phyloP scores from a whole-genome alignment of 1,284 basidiomycete genomes.

The Ustilago lituana region DNA sequence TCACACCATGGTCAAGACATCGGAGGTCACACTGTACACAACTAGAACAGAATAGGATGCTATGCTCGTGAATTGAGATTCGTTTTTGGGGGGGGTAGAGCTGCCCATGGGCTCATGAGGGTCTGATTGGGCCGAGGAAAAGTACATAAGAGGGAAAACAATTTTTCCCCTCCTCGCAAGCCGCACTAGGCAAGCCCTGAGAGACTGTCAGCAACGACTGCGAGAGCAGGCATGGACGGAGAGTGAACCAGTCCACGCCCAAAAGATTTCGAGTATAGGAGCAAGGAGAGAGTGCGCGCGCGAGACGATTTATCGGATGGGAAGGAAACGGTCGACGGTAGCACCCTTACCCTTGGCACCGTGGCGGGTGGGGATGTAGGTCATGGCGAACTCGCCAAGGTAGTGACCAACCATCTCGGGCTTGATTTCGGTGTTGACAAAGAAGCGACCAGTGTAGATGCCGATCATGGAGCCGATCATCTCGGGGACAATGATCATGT shows the following conservation, averaged over 20 bases:
- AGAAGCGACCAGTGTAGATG: conserved; percentile 87
- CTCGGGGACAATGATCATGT: conserved; percentile 99
- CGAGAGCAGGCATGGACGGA: conserved; percentile 6
- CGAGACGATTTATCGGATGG: conserved; percentile 71
- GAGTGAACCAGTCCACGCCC: conserved; percentile 7
- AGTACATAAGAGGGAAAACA: conserved; percentile 26
- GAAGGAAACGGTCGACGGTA: conserved; percentile 75
- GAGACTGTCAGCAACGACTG: too few relatives aligned
- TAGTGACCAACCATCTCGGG: conserved; percentile 99
- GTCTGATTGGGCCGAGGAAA: conserved; percentile 8
- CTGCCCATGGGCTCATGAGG: conserved; percentile 24
- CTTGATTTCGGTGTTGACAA: conserved; percentile 77
- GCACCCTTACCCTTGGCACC: conserved; percentile 99
- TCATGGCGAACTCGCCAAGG: conserved; percentile 81
- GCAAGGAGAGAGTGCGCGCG: not conserved
- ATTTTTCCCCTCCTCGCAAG: too few relatives aligned
- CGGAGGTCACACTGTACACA: conserved; percentile 1
- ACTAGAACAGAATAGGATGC: conserved; percentile 14
- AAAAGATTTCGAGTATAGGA: conserved; percentile 1
- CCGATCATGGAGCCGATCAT: conserved; percentile 77
- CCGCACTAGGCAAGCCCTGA: too few relatives aligned
- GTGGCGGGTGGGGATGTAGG: conserved; percentile 99
- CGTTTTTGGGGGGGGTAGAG: conserved; percentile 27
- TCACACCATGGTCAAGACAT: not conserved
- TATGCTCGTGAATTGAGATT: conserved; percentile 43